Percentiles rank a stretch among this genome's conserved stretches.
Evolutionary conservation across 192 early-diverging fungal genomes (phyloP).

Genomic region (Podila epicladia): DNA sequence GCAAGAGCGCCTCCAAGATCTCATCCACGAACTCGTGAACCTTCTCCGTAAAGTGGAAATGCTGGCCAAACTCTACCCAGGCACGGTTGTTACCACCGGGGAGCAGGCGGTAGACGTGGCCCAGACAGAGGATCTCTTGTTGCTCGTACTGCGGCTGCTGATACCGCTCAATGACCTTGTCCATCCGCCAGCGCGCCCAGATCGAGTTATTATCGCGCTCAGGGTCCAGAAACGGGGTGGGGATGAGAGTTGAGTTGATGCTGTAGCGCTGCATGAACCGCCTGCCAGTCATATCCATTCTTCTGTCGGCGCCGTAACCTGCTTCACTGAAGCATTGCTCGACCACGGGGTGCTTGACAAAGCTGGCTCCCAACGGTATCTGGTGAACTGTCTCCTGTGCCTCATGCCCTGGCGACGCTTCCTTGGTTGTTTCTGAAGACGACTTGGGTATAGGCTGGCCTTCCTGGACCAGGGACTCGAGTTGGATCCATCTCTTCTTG

Average conservation of each 20-base stretch:
- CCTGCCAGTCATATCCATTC: slow-evolving; percentile 37
- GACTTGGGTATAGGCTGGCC: too few relatives aligned
- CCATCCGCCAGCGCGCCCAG: slow-evolving; percentile 39
- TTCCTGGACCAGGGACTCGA: too few relatives aligned
- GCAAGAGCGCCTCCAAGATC: slow-evolving; percentile 15
- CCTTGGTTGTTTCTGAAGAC: too few relatives aligned
- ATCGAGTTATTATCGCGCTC: slow-evolving; percentile 23
- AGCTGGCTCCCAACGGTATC: background rate
- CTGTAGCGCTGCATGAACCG: slow-evolving; percentile 33
- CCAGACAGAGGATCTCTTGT: slow-evolving; percentile 34
- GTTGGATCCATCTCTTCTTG: background rate
- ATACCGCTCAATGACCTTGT: slow-evolving; percentile 44
- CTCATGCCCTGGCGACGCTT: background rate
- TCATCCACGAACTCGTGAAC: slow-evolving; percentile 29
- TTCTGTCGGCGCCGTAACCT: slow-evolving; percentile 22
- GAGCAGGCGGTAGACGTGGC: slow-evolving; percentile 38
- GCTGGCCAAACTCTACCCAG: slow-evolving; percentile 44
- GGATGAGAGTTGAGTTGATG: slow-evolving; percentile 20
- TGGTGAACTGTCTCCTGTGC: background rate
- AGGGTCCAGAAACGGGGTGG: slow-evolving; percentile 34
- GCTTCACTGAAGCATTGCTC: slow-evolving; percentile 33
- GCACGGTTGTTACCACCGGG: slow-evolving; percentile 30
- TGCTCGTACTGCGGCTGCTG: slow-evolving; percentile 26
- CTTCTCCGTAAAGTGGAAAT: slow-evolving; percentile 26
- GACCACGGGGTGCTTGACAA: slow-evolving; percentile 11